Conservation (phyloP, 495 filamentous ascomycete species). For the Penicillium cinerascens region DNA sequence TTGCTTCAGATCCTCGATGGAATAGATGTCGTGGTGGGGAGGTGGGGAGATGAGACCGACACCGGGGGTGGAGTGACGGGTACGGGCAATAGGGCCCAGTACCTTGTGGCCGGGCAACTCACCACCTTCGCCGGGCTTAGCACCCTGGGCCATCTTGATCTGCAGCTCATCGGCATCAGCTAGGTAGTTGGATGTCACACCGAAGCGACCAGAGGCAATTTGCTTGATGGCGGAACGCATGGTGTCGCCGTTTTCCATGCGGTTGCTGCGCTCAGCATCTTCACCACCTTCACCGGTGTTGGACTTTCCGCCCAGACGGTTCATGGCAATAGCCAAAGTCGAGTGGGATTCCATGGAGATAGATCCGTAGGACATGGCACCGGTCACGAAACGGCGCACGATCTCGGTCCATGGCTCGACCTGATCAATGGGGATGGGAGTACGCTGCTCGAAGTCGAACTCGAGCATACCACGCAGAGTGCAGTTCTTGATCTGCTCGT, state of each 20-base stretch:
- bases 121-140: constrained; percentile 98
- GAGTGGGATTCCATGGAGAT: constrained; percentile 99
- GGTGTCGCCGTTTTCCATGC: constrained; percentile 89
- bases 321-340: constrained; percentile 96
- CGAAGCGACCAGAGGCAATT: constrained; percentile 95
- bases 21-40: constrained; percentile 99
- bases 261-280: constrained; percentile 85
- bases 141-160: constrained; percentile 99
- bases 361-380: constrained; percentile 99
- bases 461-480: constrained; percentile 95
- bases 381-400: constrained; percentile 96
- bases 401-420: constrained; percentile 99
- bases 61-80: constrained; percentile 96
- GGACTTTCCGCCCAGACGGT: constrained; percentile 94
- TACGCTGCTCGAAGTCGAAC: constrained; percentile 90
- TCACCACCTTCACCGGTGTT: constrained; percentile 99
- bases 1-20: constrained; percentile 98
- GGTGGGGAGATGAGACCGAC: constrained; percentile 98
- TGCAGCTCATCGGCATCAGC: constrained; percentile 97
- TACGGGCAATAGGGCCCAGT: constrained; percentile 91
- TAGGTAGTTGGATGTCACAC: constrained; percentile 97
- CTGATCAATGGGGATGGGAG: constrained; percentile 91
- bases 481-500: constrained; percentile 97
- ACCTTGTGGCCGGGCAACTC: constrained; percentile 98
- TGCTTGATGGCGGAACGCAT: constrained; percentile 99